Conservation (phyloP, 345 rosid genomes). For the Pelargonium nanum region DNA sequence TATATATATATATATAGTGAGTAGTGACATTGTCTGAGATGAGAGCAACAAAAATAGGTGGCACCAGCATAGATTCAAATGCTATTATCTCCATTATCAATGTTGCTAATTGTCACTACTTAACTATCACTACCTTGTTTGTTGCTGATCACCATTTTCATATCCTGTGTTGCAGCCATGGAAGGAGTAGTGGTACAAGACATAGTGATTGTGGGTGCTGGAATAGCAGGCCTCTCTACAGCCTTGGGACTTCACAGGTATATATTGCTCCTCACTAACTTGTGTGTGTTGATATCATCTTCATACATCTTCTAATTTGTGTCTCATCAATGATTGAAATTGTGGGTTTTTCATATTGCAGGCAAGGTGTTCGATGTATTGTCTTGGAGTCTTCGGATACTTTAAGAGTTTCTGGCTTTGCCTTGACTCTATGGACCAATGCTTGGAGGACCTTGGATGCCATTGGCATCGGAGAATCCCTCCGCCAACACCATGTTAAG, state of each 20-base stretch:
- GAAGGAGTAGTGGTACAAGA: constrained; percentile 19
- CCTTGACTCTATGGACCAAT: constrained; percentile 37
- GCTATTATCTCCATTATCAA: neutral
- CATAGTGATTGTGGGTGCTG: constrained; percentile 50
- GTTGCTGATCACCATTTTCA: neutral
- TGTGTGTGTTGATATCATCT: no score
- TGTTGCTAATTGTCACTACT: neutral
- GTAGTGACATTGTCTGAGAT: no score
- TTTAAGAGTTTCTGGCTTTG: constrained; percentile 49
- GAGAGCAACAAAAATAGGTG: no score
- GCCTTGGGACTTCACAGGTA: constrained; percentile 60
- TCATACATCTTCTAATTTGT: no score
- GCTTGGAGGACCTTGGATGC: constrained; percentile 71
- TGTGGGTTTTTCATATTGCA: constrained; percentile 6
- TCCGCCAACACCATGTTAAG: constrained; percentile 33
- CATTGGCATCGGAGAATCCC: constrained; percentile 32
- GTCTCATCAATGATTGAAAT: neutral
- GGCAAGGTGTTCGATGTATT: constrained; percentile 53
- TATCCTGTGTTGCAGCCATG: neutral
- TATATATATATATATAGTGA: no score
- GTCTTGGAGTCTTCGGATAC: constrained; percentile 53
- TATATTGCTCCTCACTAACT: neutral
- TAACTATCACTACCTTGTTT: neutral
- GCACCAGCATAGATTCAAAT: neutral
- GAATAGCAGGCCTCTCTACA: constrained; percentile 54